Conservation (phyloP, 352 stramenopile genomes). For the Phytopythium delawarense region DNA sequence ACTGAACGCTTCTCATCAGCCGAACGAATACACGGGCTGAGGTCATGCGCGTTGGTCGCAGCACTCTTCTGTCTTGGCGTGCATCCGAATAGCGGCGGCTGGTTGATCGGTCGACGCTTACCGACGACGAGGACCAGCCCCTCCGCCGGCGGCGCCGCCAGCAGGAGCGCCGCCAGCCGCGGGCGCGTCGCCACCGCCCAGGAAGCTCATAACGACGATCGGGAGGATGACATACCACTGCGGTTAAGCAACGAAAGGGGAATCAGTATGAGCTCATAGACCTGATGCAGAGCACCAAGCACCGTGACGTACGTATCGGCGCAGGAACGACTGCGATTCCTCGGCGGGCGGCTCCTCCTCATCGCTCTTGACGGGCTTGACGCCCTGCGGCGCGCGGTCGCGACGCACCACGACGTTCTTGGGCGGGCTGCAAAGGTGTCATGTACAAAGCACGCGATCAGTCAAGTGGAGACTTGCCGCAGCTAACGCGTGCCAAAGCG, state of each 20-base stretch:
- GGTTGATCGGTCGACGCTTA: neutral
- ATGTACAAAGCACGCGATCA: neutral
- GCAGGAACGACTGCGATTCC: constrained; percentile 75
- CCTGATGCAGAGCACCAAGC: neutral
- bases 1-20: neutral
- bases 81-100: neutral
- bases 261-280: neutral
- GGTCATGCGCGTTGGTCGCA: neutral
- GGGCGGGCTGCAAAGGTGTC: constrained; percentile 31
- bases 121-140: constrained; percentile 12
- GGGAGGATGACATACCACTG: constrained; percentile 87
- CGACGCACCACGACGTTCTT: constrained; percentile 60
- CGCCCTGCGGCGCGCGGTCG: constrained; percentile 59
- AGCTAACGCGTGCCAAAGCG: neutral
- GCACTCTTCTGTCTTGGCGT: neutral
- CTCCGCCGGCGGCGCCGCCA: constrained; percentile 11
- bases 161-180: constrained; percentile 24
- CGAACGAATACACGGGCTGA: neutral
- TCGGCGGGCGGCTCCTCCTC: constrained; percentile 57
- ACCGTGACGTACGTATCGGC: constrained; percentile 72
- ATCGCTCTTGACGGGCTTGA: constrained; percentile 66
- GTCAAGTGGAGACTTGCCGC: neutral
- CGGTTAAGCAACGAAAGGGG: constrained; percentile 11
- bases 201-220: constrained; percentile 71
- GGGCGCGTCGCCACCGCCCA: constrained; percentile 50